Percentiles rank a stretch among this genome's conserved stretches.
These are phyloP conservation scores for Erigeron philadelphicus DNA, from an alignment of 140 eudicot species.

Conservation along the genomic window DNA sequence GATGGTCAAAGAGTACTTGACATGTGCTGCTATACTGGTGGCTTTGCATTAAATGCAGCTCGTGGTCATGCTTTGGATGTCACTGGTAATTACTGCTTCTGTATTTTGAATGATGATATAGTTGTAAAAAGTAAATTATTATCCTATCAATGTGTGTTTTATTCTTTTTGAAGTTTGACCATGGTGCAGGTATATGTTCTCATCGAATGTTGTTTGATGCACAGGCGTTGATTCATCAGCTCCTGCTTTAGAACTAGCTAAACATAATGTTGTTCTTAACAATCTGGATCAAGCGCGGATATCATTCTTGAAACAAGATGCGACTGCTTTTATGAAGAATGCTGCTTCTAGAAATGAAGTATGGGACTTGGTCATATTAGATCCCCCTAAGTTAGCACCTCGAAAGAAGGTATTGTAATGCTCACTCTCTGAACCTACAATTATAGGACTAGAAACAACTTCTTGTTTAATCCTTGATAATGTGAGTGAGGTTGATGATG, in stretches of 20 bases:
- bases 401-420: slow-evolving; percentile 62
- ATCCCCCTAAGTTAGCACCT: slow-evolving; percentile 95
- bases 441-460: not conserved
- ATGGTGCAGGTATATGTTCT: slow-evolving; percentile 5
- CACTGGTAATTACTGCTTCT: slow-evolving; percentile 49
- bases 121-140: not conserved
- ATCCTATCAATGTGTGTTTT: not conserved
- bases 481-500: too few species aligned
- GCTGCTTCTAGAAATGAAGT: slow-evolving; percentile 61
- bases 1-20: slow-evolving; percentile 74
- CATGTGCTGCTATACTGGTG: slow-evolving; percentile 93
- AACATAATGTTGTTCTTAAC: slow-evolving; percentile 59
- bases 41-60: slow-evolving; percentile 93
- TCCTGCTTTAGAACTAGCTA: slow-evolving; percentile 86
- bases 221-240: slow-evolving; percentile 78
- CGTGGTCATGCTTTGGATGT: slow-evolving; percentile 70
- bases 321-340: slow-evolving; percentile 74
- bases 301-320: slow-evolving; percentile 74
- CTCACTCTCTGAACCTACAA: not conserved
- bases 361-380: slow-evolving; percentile 64
- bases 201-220: slow-evolving; percentile 20
- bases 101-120: not conserved
- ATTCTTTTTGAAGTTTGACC: not conserved
- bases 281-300: slow-evolving; percentile 50
- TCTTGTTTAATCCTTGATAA: not conserved